phyloP scores from a whole-genome alignment of 1,139 yeast genomes.

The Candida sp. region DNA sequence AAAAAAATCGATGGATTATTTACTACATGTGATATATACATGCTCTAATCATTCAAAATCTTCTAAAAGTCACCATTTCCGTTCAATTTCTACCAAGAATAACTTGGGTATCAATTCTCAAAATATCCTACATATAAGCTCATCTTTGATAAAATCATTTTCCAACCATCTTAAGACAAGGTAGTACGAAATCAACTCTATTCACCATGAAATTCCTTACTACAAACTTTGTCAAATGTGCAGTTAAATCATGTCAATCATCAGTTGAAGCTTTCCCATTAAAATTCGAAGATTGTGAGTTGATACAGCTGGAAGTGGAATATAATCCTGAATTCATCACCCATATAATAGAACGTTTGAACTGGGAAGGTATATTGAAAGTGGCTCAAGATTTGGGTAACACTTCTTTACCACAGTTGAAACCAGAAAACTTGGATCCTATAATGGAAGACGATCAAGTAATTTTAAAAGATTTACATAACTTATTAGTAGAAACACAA shows the following conservation, averaged over 20 bases:
- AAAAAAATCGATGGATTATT: no score
- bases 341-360: conserved; percentile 76
- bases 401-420: conserved; percentile 54
- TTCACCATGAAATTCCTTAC: conserved; percentile 97
- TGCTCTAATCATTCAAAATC: no score
- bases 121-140: not conserved
- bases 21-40: no score
- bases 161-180: no score
- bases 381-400: conserved; percentile 82
- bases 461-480: conserved; percentile 72
- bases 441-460: conserved; percentile 57
- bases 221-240: conserved; percentile 93
- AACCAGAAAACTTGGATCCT: conserved; percentile 60
- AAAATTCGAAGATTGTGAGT: conserved; percentile 64
- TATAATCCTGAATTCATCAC: conserved; percentile 78
- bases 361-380: conserved; percentile 78
- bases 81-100: not conserved
- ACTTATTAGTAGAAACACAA: conserved; percentile 77
- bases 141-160: not conserved
- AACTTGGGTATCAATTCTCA: not conserved
- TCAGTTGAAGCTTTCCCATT: conserved; percentile 82
- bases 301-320: conserved; percentile 77
- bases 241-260: conserved; percentile 76
- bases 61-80: no score
- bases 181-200: no score